A percentile compares a stretch with the other conserved stretches of the same genome.
These are phyloP conservation scores for Wickerhamiella nectarea DNA, from an alignment of 805 yeast genomes.

Conservation along the genomic window DNA sequence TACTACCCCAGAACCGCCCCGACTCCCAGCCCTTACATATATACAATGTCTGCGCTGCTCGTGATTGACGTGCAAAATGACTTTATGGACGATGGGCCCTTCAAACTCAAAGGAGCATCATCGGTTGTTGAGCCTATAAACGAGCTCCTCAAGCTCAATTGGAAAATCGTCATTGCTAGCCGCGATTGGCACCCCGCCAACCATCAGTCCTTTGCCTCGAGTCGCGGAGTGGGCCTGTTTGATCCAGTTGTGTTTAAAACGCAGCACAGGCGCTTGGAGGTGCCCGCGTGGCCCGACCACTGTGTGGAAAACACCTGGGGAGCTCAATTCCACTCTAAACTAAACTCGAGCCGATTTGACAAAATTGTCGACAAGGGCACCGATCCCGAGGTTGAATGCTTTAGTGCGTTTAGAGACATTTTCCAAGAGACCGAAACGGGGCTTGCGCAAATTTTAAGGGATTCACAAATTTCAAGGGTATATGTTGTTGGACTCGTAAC, in stretches of 20 bases:
- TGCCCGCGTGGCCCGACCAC: slow-evolving; percentile 69
- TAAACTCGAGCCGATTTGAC: slow-evolving; percentile 29
- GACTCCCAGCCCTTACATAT: too few relatives aligned
- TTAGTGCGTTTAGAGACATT: slow-evolving; percentile 72
- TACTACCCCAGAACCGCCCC: too few relatives aligned
- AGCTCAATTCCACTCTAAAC: slow-evolving; percentile 41
- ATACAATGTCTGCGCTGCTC: slow-evolving; percentile 40
- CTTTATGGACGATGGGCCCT: slow-evolving; percentile 53
- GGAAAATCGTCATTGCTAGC: slow-evolving; percentile 58
- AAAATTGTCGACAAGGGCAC: slow-evolving; percentile 58
- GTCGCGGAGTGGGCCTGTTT: slow-evolving; percentile 42
- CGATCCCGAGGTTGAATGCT: slow-evolving; percentile 61
- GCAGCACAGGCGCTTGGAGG: slow-evolving; percentile 7
- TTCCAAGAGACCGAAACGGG: slow-evolving; percentile 66
- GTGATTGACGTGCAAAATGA: slow-evolving; percentile 79
- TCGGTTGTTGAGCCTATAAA: slow-evolving; percentile 40
- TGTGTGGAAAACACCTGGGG: slow-evolving; percentile 67
- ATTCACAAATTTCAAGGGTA: slow-evolving; percentile 42
- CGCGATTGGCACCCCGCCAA: slow-evolving; percentile 79
- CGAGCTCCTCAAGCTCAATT: slow-evolving; percentile 34
- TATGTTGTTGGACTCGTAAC: slow-evolving; percentile 71
- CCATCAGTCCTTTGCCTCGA: slow-evolving; percentile 73
- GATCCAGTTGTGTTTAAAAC: slow-evolving; percentile 24
- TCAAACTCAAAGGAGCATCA: slow-evolving; percentile 60
- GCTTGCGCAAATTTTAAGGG: slow-evolving; percentile 35